A percentile compares a stretch with the other conserved stretches of the same genome.
phyloP scores from a whole-genome alignment of 2,329 filamentous ascomycete genomes.

The Chrysosporium keratinophilum region DNA sequence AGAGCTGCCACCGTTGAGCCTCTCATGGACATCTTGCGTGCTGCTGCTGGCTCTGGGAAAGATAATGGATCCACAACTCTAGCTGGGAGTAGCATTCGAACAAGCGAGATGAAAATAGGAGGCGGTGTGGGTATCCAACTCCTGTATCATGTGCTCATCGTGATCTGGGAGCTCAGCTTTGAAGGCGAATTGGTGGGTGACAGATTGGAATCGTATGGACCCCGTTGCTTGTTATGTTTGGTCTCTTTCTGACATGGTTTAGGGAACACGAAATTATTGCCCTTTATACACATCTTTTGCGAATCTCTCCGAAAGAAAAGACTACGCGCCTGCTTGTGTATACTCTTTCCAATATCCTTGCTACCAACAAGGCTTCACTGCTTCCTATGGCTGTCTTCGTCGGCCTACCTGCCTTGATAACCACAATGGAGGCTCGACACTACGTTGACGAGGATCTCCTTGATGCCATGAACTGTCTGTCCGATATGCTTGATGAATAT shows the following conservation, averaged over 20 bases:
- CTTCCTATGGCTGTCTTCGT: constrained; percentile 80
- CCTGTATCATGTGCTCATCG: constrained; percentile 84
- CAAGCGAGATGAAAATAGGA: constrained; percentile 51
- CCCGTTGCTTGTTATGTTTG: constrained; percentile 17
- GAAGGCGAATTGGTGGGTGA: constrained; percentile 61
- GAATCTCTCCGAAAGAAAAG: constrained; percentile 93
- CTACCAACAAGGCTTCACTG: constrained; percentile 54
- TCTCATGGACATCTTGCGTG: constrained; percentile 66
- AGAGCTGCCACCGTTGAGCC: constrained; percentile 73
- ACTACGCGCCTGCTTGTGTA: constrained; percentile 84
- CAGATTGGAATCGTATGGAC: constrained; percentile 69
- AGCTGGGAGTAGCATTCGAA: constrained; percentile 48
- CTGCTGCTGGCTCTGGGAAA: constrained; percentile 62
- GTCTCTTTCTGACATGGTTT: constrained; percentile 14
- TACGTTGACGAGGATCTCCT: constrained; percentile 41
- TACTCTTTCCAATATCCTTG: constrained; percentile 80
- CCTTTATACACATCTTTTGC: constrained; percentile 83
- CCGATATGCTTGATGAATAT: constrained; percentile 74
- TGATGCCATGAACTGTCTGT: constrained; percentile 40
- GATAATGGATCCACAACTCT: constrained; percentile 54
- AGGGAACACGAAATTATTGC: constrained; percentile 89
- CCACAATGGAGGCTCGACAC: constrained; percentile 46
- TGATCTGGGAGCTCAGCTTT: constrained; percentile 94
- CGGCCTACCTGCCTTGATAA: constrained; percentile 57
- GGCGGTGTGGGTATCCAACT: constrained; percentile 86